Percentiles rank a stretch among this genome's conserved stretches.
Evolutionary conservation across 2,329 filamentous ascomycete genomes (phyloP).

Genomic region (Aspergillus pseudonomiae): DNA sequence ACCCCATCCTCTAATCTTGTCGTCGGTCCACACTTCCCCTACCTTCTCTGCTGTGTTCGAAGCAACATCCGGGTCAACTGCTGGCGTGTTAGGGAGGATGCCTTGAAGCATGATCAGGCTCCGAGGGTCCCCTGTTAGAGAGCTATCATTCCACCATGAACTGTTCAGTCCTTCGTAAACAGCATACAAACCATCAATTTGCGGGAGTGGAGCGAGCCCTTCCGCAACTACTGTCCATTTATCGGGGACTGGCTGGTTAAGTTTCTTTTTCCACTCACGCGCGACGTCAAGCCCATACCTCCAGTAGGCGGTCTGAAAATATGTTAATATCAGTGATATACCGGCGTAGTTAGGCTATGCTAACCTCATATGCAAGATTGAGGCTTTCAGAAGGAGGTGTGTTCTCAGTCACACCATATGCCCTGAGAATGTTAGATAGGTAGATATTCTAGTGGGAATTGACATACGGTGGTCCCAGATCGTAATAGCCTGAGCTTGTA

Average conservation of each 20-base stretch:
- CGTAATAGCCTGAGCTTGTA: constrained; percentile 15
- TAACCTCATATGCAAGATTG: constrained; percentile 21
- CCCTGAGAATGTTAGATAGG: not conserved
- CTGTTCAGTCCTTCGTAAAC: constrained; percentile 19
- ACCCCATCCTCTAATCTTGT: constrained; percentile 21
- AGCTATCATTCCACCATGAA: constrained; percentile 17
- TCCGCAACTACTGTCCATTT: constrained; percentile 11
- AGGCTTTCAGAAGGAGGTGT: constrained; percentile 13
- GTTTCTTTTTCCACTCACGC: constrained; percentile 12
- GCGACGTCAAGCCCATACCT: constrained; percentile 16
- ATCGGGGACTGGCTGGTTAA: constrained; percentile 4
- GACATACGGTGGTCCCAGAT: constrained; percentile 20
- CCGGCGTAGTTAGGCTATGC: not conserved
- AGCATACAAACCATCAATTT: constrained; percentile 12
- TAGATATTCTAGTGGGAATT: not conserved
- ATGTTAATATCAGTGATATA: not conserved
- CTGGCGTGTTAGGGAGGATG: constrained; percentile 14
- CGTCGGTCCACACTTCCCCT: constrained; percentile 16
- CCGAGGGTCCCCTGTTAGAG: constrained; percentile 15
- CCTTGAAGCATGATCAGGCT: constrained; percentile 22
- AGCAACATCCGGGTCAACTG: constrained; percentile 9
- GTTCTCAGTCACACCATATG: constrained; percentile 21
- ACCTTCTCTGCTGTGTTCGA: constrained; percentile 16
- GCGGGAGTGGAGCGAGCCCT: constrained; percentile 11
- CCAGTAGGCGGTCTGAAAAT: constrained; percentile 18